Base-by-base conservation (phyloP, 2,329 filamentous ascomycete genomes). In the Fusarium setosum region DNA sequence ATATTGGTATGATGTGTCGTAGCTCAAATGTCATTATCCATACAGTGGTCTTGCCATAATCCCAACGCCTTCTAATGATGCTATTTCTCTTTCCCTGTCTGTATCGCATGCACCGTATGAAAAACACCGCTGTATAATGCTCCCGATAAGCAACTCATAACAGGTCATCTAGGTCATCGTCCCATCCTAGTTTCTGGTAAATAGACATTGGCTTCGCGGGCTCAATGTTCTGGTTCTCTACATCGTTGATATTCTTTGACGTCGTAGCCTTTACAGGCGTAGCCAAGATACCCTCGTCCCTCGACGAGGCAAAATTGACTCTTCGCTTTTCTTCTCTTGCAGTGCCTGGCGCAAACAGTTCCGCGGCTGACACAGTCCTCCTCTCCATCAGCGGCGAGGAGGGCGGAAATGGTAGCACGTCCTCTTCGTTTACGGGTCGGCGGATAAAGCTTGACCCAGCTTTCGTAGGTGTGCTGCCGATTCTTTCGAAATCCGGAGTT, bases 171-270 rank as follows among this genome's bases (percentile, higher is more conserved):
- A 82, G 77, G 61, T 88, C 84, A 59, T 87, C 81, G 69, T 88
- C 84, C 86, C 86, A 89, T 42, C 86, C 86, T 38, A 88, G 73
- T 65, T 77, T 78, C 68, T 86, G 79, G 67, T 85, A 89, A 50
- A 88, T 84, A 11, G 83, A 84, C 63, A 76, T 61, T 31, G 74
- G 73, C 59, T 72, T 77, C 49, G 65, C 55, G 11, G 59, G 48
- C 51, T 59, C 58, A 26, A 61, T 49, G 7, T 56, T 54, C 23
- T 56, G 51, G 24, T 67, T 40, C 23, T 53, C 53, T 18, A 52
- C 11, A 18, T 61, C 55, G 20, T 45, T 56, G 18, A 60, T 54
- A 6, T 23, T 65, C 62, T 53, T 53, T 20, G 53, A 41, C 69
- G 54, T 52, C 29, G 38, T 65, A 49, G 79, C 79, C 55, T 75